Percentiles rank a stretch among this genome's conserved stretches.
These are phyloP conservation scores for Astrothelium macrocarpum DNA, from an alignment of 495 filamentous ascomycete genomes.

Conservation along the genomic window DNA sequence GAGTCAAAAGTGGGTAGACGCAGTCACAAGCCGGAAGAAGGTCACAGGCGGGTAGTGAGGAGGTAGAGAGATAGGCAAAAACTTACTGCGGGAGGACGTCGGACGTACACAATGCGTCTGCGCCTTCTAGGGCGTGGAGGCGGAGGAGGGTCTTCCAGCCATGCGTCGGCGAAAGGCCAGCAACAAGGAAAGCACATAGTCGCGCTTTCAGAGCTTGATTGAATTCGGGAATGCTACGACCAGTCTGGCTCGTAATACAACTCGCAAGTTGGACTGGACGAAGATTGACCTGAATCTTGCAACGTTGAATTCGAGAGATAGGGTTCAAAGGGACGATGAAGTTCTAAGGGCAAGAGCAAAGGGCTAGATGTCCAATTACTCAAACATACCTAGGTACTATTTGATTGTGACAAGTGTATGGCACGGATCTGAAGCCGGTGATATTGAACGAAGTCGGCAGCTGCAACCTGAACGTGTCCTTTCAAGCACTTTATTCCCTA, in stretches of 20 bases:
- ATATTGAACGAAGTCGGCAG: not conserved
- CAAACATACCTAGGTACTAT: too few relatives aligned
- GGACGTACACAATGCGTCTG: not conserved
- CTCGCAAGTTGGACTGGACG: not conserved
- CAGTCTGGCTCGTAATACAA: not conserved
- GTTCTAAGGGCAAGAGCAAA: not conserved
- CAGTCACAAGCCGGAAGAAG: not conserved
- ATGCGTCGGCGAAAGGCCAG: slow-evolving; percentile 10
- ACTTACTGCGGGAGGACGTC: not conserved
- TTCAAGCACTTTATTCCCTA: too few relatives aligned
- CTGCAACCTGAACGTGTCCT: not conserved
- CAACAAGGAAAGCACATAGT: slow-evolving; percentile 7
- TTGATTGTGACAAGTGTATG: not conserved
- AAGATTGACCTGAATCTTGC: not conserved
- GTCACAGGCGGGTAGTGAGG: not conserved
- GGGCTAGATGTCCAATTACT: too few relatives aligned
- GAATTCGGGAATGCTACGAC: not conserved
- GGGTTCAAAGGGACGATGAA: not conserved
- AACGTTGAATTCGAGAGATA: too few relatives aligned
- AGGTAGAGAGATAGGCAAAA: not conserved
- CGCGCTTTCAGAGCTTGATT: not conserved
- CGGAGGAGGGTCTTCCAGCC: slow-evolving; percentile 1
- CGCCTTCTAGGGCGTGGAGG: not conserved
- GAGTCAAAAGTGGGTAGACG: not conserved
- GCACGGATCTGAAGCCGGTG: not conserved